Base-by-base conservation (phyloP, 1,284 basidiomycete genomes). In the Kwoniella shivajii region DNA sequence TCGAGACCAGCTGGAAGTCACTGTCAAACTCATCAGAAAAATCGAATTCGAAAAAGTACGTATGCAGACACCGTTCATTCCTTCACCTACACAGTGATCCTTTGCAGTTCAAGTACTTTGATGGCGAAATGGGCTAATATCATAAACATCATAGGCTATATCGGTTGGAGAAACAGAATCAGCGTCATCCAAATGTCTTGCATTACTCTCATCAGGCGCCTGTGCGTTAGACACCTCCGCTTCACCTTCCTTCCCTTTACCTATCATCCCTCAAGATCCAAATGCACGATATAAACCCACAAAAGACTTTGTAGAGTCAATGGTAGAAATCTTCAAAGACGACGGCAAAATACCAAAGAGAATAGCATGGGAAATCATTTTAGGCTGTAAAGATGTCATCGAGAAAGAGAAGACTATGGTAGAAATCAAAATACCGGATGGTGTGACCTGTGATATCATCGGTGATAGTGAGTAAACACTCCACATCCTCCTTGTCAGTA, bases 361-460 rank as follows among this genome's bases (percentile, higher is more conserved):
- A 76, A 88, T 92, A 61, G 92, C 89, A 26, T 98, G 93, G 93
- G 92, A 98, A 79, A 97, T 99, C 67, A 83, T 94, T 27, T 82
- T 99, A 11, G 93, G 91, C 27, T 92, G 90, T 57, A 85, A 90
- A 71, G 83, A 85, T 18, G 80, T 85, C 6, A 86, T 99, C 65
- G 80, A 82, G 29, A 83, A 87, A 65, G 92, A 96, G 74, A 85
- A 88, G 57, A 90, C 86, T 63, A 68, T 99, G 71, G 91, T 96
- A 16, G 85, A 89, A 53, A 83, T 95, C 38, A 78, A 83, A 41
- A 79, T 99, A 26, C 83, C 84, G 34, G 86, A 92, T 33, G 92
- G 88, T 2, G 83, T 88, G 56, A 92, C 88, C 0, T 86, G 87
- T 68, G 92, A 97, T 78, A 86, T 98, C 65, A 92, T 93, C 68